Evolutionary conservation across 2,329 filamentous ascomycete species (phyloP).

Genomic region (Neonectria hederae): DNA sequence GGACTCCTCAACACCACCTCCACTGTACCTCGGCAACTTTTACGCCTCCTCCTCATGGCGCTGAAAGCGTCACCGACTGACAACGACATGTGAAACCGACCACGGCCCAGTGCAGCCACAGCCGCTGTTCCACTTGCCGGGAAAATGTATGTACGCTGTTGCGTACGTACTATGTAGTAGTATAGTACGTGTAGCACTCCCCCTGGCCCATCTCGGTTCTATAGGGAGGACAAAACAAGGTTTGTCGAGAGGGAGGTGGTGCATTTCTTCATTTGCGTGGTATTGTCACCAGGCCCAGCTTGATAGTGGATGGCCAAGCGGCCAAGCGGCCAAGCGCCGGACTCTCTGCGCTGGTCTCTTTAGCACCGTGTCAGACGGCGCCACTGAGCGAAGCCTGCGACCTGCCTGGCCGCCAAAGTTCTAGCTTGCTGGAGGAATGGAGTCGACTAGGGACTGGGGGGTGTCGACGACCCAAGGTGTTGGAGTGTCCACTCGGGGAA

Average conservation of each 20-base stretch:
- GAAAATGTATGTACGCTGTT: background rate
- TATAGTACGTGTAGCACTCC: slow-evolving; percentile 1
- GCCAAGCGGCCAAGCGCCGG: background rate
- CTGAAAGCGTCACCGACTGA: slow-evolving; percentile 2
- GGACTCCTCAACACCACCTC: background rate
- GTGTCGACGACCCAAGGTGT: background rate
- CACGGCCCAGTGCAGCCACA: background rate
- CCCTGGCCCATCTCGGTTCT: slow-evolving; percentile 21
- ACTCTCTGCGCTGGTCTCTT: slow-evolving; percentile 1
- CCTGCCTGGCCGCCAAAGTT: slow-evolving; percentile 13
- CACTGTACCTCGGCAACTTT: slow-evolving; percentile 21
- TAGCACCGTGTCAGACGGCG: slow-evolving; percentile 16
- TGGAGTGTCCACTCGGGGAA: background rate
- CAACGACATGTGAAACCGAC: slow-evolving; percentile 19
- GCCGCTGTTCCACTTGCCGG: slow-evolving; percentile 20
- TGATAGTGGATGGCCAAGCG: background rate
- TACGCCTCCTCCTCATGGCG: slow-evolving; percentile 2
- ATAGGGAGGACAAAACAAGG: slow-evolving; percentile 12
- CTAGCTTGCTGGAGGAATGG: slow-evolving; percentile 6
- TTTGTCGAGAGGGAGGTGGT: slow-evolving; percentile 8
- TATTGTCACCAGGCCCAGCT: slow-evolving; percentile 4
- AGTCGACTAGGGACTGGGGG: slow-evolving; percentile 11
- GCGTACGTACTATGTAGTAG: too few species aligned
- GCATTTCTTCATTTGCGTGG: slow-evolving; percentile 3
- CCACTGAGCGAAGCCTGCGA: slow-evolving; percentile 12